phyloP scores from a whole-genome alignment of 2,329 filamentous ascomycete species.

The Colletotrichum shisoi region DNA sequence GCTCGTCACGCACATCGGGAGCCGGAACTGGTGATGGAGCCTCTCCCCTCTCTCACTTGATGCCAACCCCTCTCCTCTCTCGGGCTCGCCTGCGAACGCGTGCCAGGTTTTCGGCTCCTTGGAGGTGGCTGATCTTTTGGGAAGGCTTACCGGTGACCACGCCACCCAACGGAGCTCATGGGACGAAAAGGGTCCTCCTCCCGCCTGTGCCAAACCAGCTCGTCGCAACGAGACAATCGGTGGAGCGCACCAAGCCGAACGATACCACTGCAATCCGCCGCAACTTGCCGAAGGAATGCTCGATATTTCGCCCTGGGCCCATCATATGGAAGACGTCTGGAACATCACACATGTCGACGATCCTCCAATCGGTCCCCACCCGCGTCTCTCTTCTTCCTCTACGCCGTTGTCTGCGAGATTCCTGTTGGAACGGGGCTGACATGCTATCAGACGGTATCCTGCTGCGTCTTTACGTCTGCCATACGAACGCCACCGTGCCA shows the following conservation, averaged over 20 bases:
- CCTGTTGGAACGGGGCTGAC: not conserved
- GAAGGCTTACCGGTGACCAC: slow-evolving; percentile 35
- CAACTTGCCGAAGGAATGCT: slow-evolving; percentile 26
- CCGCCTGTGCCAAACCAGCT: slow-evolving; percentile 21
- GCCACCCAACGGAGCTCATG: slow-evolving; percentile 34
- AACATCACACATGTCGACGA: slow-evolving; percentile 20
- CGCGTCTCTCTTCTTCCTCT: slow-evolving; percentile 9
- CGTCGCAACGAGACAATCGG: slow-evolving; percentile 32
- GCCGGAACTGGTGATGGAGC: slow-evolving; percentile 28
- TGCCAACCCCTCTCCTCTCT: slow-evolving; percentile 9
- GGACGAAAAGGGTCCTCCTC: slow-evolving; percentile 17
- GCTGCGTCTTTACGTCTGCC: slow-evolving; percentile 12
- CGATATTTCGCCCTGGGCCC: slow-evolving; percentile 20
- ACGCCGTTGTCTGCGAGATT: slow-evolving; percentile 7
- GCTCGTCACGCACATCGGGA: slow-evolving; percentile 27
- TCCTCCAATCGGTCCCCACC: slow-evolving; percentile 14
- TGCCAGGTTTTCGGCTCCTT: slow-evolving; percentile 22
- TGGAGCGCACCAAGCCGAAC: slow-evolving; percentile 27
- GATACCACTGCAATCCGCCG: slow-evolving; percentile 29
- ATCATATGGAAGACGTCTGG: slow-evolving; percentile 35
- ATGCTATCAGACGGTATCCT: not conserved
- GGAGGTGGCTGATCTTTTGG: slow-evolving; percentile 25
- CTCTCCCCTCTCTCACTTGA: slow-evolving; percentile 3
- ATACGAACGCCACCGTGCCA: slow-evolving; percentile 18
- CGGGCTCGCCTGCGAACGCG: slow-evolving; percentile 9